These are phyloP conservation scores for Pichia exigua DNA, from an alignment of 805 yeast species.

Conservation along the genomic window DNA sequence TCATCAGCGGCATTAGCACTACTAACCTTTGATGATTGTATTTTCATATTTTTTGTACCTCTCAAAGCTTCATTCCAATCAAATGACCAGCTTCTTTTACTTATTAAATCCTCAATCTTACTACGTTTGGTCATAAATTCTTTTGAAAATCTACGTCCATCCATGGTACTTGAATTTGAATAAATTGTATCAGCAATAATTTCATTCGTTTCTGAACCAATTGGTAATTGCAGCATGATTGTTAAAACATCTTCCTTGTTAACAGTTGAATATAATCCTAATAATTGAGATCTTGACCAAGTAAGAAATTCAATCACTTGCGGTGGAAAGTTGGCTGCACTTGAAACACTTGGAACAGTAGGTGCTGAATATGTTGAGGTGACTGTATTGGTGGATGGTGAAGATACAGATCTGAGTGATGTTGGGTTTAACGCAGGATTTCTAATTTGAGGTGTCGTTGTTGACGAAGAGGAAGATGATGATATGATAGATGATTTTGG, in stretches of 20 bases:
- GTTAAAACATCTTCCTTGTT: constrained; percentile 72
- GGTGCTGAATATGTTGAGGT: constrained; percentile 21
- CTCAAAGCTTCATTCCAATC: constrained; percentile 65
- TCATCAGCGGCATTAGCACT: constrained; percentile 26
- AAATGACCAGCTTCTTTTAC: constrained; percentile 34
- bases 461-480: background rate
- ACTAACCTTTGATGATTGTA: background rate
- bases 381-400: constrained; percentile 27
- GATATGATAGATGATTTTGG: constrained; percentile 24
- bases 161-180: constrained; percentile 82
- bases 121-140: constrained; percentile 79
- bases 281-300: constrained; percentile 67
- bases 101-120: constrained; percentile 54
- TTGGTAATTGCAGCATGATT: constrained; percentile 73
- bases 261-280: constrained; percentile 64
- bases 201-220: constrained; percentile 65
- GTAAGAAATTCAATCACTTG: constrained; percentile 53
- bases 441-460: background rate
- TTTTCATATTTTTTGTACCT: constrained; percentile 7
- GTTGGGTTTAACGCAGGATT: constrained; percentile 25
- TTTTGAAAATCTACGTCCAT: constrained; percentile 87
- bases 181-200: constrained; percentile 90
- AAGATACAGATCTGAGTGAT: constrained; percentile 32
- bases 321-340: constrained; percentile 10
- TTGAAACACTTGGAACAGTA: constrained; percentile 17